A percentile compares a stretch with the other conserved stretches of the same genome.
Evolutionary conservation across 768 basidiomycete species (phyloP).

Genomic region (Myochromella boudieri): DNA sequence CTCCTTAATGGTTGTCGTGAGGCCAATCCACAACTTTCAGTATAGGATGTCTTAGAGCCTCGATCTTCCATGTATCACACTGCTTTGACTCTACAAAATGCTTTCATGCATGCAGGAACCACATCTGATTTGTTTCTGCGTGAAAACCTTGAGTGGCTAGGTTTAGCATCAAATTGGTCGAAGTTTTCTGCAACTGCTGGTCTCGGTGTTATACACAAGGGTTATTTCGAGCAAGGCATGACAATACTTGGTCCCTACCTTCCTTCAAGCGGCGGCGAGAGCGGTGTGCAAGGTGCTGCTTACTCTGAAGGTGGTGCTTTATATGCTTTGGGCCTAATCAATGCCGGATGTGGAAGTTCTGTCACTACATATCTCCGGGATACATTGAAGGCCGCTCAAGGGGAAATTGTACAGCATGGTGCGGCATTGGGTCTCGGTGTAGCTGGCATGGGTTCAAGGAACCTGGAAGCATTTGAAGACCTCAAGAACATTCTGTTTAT

Average conservation of each 20-base stretch:
- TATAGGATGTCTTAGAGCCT: slow-evolving; percentile 84
- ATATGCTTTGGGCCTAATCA: slow-evolving; percentile 92
- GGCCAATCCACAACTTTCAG: slow-evolving; percentile 4
- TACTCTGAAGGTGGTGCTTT: slow-evolving; percentile 97
- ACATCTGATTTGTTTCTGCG: slow-evolving; percentile 92
- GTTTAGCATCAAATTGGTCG: slow-evolving; percentile 94
- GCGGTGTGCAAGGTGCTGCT: slow-evolving; percentile 71
- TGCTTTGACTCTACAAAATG: slow-evolving; percentile 93
- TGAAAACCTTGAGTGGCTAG: slow-evolving; percentile 97
- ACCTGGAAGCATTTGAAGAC: slow-evolving; percentile 87
- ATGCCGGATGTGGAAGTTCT: slow-evolving; percentile 83
- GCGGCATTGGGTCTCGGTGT: slow-evolving; percentile 97
- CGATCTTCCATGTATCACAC: slow-evolving; percentile 98
- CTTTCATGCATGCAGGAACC: slow-evolving; percentile 98
- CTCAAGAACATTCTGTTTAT: slow-evolving; percentile 86
- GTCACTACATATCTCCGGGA: slow-evolving; percentile 79
- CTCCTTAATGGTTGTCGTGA: neutral
- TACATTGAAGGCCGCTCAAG: slow-evolving; percentile 69
- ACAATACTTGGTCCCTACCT: slow-evolving; percentile 92
- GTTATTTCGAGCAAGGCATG: slow-evolving; percentile 92
- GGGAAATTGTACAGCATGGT: slow-evolving; percentile 94
- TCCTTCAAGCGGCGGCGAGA: slow-evolving; percentile 75
- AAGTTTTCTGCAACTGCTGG: slow-evolving; percentile 98
- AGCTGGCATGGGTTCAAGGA: slow-evolving; percentile 91
- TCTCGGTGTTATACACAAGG: slow-evolving; percentile 96